These are phyloP conservation scores for Malassezia brasiliensis DNA, from an alignment of 1,284 basidiomycete species.

Conservation along the genomic window DNA sequence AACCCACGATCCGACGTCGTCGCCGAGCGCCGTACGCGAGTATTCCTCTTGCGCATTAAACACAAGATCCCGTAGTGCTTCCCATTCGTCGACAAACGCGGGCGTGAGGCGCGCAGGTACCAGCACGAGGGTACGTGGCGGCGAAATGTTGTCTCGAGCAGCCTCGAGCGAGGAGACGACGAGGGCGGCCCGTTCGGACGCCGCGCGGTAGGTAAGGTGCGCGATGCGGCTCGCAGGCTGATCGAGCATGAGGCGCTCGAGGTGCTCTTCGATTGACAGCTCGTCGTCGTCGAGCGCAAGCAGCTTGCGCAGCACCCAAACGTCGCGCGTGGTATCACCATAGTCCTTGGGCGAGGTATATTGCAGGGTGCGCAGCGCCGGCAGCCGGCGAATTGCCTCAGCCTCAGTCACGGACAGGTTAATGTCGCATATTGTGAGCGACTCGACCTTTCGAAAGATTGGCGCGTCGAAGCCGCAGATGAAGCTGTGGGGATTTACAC, in stretches of 20 bases:
- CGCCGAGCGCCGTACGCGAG: constrained; percentile 1
- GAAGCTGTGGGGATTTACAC: constrained; percentile 44
- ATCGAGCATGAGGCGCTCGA: background rate
- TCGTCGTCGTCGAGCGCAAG: constrained; percentile 10
- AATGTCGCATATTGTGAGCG: constrained; percentile 33
- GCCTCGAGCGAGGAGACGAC: background rate
- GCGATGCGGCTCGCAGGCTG: background rate
- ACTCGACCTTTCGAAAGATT: constrained; percentile 33
- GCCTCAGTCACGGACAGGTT: constrained; percentile 40
- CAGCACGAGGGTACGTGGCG: background rate
- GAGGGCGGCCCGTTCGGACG: background rate
- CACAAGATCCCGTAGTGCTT: constrained; percentile 35
- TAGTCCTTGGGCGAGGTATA: constrained; percentile 40
- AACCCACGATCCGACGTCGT: constrained; percentile 9
- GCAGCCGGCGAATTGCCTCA: constrained; percentile 33
- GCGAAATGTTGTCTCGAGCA: background rate
- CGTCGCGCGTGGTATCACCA: constrained; percentile 29
- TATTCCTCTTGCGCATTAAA: constrained; percentile 14
- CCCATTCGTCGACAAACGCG: constrained; percentile 32
- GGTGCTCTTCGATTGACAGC: background rate
- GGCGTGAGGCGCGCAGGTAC: background rate
- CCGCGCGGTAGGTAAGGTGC: background rate
- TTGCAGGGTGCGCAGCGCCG: constrained; percentile 27
- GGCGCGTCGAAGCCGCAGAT: constrained; percentile 39
- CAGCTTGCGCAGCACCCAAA: constrained; percentile 23